phyloP scores from a whole-genome alignment of 1,139 yeast genomes.

The Candida tropicalis region DNA sequence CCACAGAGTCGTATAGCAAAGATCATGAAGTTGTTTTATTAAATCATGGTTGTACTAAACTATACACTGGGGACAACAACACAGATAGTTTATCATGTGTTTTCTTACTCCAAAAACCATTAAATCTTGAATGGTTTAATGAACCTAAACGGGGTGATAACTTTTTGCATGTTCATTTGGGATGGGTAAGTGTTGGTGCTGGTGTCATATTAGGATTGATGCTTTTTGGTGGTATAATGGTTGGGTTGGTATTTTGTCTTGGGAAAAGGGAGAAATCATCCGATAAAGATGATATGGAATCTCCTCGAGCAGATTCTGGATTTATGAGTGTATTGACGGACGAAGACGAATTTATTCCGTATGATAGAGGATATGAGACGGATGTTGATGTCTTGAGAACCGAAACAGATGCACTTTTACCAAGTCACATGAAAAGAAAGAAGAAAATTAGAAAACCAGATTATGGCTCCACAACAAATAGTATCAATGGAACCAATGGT shows the following conservation, averaged over 20 bases:
- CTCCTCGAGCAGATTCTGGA: slow-evolving; percentile 29
- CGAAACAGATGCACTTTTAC: slow-evolving; percentile 38
- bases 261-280: slow-evolving; percentile 20
- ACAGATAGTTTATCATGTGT: slow-evolving; percentile 51
- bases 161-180: slow-evolving; percentile 58
- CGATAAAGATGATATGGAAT: slow-evolving; percentile 15
- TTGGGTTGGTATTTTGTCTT: slow-evolving; percentile 31
- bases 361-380: slow-evolving; percentile 49
- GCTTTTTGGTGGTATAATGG: slow-evolving; percentile 35
- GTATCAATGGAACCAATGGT: not conserved
- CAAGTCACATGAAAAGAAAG: slow-evolving; percentile 24
- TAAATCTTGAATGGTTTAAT: slow-evolving; percentile 58
- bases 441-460: slow-evolving; percentile 16
- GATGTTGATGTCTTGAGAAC: slow-evolving; percentile 41
- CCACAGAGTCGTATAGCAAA: slow-evolving; percentile 39
- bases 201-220: slow-evolving; percentile 66
- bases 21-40: slow-evolving; percentile 69
- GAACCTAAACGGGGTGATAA: slow-evolving; percentile 31
- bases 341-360: slow-evolving; percentile 23
- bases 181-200: slow-evolving; percentile 65
- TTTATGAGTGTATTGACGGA: slow-evolving; percentile 44
- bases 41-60: slow-evolving; percentile 65
- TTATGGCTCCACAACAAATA: slow-evolving; percentile 21
- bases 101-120: slow-evolving; percentile 69
- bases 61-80: slow-evolving; percentile 26